These are phyloP conservation scores for Cicer bijugum DNA, from an alignment of 306 rosid genomes.

Conservation along the genomic window DNA sequence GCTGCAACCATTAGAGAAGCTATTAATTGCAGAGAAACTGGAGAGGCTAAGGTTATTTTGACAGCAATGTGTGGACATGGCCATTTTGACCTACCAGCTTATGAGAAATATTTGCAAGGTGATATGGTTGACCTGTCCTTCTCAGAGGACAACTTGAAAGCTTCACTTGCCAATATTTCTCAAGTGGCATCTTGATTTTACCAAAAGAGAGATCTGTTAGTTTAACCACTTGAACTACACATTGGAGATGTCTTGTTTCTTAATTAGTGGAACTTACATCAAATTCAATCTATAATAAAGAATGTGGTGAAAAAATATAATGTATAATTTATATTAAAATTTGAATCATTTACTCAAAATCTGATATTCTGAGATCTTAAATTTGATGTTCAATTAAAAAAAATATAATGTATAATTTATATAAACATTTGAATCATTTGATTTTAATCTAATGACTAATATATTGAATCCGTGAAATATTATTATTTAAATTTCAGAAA, in stretches of 20 bases:
- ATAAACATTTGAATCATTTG: too few relatives aligned
- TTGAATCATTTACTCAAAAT: too few relatives aligned
- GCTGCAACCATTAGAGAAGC: slow-evolving; percentile 96
- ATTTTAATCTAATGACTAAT: too few relatives aligned
- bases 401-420: too few relatives aligned
- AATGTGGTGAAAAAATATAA: neutral
- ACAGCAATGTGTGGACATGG: slow-evolving; percentile 99
- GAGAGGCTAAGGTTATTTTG: slow-evolving; percentile 88
- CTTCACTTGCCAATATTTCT: slow-evolving; percentile 69
- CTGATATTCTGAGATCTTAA: too few relatives aligned
- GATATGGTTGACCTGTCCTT: slow-evolving; percentile 85
- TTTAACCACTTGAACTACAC: too few relatives aligned
- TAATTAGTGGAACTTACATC: neutral
- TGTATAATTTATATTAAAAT: too few relatives aligned
- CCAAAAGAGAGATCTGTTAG: neutral
- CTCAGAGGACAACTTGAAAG: slow-evolving; percentile 64
- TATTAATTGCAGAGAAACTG: slow-evolving; percentile 67
- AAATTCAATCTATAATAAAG: neutral
- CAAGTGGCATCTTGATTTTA: slow-evolving; percentile 47
- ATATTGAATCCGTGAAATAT: too few relatives aligned
- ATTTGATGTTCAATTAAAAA: too few relatives aligned
- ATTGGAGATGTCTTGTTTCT: neutral
- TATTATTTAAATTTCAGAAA: too few relatives aligned
- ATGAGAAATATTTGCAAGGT: slow-evolving; percentile 86
- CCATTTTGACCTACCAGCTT: slow-evolving; percentile 83